Evolutionary conservation across 78 protist species (phyloP).

Genomic region (Chrysochromulina tobinii): DNA sequence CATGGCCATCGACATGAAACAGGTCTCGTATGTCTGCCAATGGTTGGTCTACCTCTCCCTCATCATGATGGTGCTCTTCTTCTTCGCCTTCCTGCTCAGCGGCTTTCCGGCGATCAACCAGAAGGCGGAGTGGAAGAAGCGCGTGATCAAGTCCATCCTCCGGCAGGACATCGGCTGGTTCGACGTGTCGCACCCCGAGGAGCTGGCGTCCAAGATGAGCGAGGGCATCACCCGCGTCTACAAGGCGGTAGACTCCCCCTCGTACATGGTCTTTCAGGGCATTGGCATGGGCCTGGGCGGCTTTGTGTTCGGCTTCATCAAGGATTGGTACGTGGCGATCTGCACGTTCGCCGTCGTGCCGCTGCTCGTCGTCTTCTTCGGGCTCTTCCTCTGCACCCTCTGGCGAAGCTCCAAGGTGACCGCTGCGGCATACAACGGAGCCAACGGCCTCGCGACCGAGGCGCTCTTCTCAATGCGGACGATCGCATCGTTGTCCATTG

Average conservation of each 20-base stretch:
- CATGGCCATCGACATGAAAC: too few relatives aligned
- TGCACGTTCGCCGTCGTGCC: not conserved
- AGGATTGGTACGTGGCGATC: not conserved
- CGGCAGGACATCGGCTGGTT: conserved; percentile 29
- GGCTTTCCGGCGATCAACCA: not conserved
- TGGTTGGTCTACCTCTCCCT: too few relatives aligned
- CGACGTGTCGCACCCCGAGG: not conserved
- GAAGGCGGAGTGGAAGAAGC: not conserved
- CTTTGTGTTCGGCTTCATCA: not conserved
- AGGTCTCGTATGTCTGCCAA: too few relatives aligned
- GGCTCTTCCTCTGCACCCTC: not conserved
- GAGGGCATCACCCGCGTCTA: not conserved
- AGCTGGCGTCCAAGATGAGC: not conserved
- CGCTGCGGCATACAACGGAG: not conserved
- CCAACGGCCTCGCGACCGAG: not conserved
- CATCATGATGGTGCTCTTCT: too few relatives aligned
- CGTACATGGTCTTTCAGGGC: not conserved
- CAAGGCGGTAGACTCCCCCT: not conserved
- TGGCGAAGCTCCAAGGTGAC: too few relatives aligned
- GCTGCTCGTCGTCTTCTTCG: not conserved
- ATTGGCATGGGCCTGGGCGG: too few relatives aligned
- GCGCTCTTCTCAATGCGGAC: not conserved
- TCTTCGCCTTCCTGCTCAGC: too few relatives aligned
- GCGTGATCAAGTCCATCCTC: not conserved
- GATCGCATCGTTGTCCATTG: not conserved